Evolutionary conservation across 176 grass and related monocot species (phyloP), one percentile per base, ranked within the genome.

Genomic region (Themeda triandra): DNA sequence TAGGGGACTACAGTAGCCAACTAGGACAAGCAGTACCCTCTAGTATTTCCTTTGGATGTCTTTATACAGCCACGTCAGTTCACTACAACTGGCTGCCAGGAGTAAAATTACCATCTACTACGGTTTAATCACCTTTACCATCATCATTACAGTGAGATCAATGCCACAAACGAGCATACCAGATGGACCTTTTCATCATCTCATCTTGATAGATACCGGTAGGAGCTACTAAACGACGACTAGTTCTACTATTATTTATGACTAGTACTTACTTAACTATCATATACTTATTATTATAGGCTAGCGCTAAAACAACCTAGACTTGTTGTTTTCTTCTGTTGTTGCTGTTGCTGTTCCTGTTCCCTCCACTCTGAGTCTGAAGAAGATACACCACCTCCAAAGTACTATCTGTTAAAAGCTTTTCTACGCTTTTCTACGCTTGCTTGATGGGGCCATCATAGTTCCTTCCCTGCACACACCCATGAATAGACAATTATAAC

Each of bases 41-140:
- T n/a, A 33, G 32, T 35, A 35, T 35, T 35, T 35, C 33, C 33
- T 35, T 35, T 35, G 23, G 63, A 87, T 89, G 82, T 89, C 83
- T 94, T 89, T 92, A 90, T 83, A 78, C 76, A 90, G 85, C 82
- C 84, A 88, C 73, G 63, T 60, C 76, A 78, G 36, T 73, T 80
- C 67, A 81, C 62, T 75, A 35, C 41, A 65, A 84, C 67, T 66
- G 67, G 81, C 62, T 80, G 66, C 60, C 46, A 85, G 76, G 11
- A 53, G 64, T 32, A 71, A 33, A 44, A 1, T 44, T 35, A 74
- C 5, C 53, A 75, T 23, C 71, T 81, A 76, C 60, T n/a, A 23
- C 66, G 33, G 83, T 29, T 28, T 29, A 63, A 63, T 63, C 77
- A 58, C 39, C 65, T 66, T 17, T 69, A 56, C 29, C 58, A 79